Evolutionary conservation across 2,329 filamentous ascomycete species (phyloP), one percentile per base, ranked within the genome.

Genomic region (Calonectria hongkongensis): DNA sequence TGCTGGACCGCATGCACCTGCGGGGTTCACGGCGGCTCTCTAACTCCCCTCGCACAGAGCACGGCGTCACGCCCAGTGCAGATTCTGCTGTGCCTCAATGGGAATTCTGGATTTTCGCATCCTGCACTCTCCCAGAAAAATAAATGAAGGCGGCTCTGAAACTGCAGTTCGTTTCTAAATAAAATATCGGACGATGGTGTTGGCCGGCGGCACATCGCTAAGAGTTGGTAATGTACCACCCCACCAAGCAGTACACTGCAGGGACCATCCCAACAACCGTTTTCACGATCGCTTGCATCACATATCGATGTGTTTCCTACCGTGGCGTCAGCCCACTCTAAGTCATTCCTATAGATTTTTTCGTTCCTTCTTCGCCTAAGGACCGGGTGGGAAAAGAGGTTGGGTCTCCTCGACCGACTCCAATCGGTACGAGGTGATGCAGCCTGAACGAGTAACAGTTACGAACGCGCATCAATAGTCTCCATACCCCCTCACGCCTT

Each of bases 11-110:
- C 50, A 12, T 16, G 8, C 21, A 30, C 33, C 33, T 60, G 54
- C 54, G 54, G 54, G 54, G 54, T 60, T 60, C 54, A 60, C 54
- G n/a, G 54, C 54, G 25, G 54, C 54, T 60, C 36, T 36, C 30
- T 21, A 5, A 25, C 13, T 21, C 33, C 13, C 54, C 39, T 58
- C 30, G 25, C 54, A 60, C 54, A 16, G 33, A 10, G 33, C 33
- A 36, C 33, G 7, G 12, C 54, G 27, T 60, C 54, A 60, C 41
- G 54, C 45, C n/a, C 21, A 25, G n/a, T 25, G n/a, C n/a, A 25
- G 54, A 13, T n/a, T 60, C 36, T 60, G 33, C 54, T 15, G 54
- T 25, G 21, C n/a, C 4, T 9, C 54, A 2, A 60, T 27, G 54
- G 36, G 25, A 27, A 18, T 41, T 36, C 27, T 8, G 5, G 21